phyloP scores from a whole-genome alignment of 1,284 basidiomycete species.

The Leccinum fallax region DNA sequence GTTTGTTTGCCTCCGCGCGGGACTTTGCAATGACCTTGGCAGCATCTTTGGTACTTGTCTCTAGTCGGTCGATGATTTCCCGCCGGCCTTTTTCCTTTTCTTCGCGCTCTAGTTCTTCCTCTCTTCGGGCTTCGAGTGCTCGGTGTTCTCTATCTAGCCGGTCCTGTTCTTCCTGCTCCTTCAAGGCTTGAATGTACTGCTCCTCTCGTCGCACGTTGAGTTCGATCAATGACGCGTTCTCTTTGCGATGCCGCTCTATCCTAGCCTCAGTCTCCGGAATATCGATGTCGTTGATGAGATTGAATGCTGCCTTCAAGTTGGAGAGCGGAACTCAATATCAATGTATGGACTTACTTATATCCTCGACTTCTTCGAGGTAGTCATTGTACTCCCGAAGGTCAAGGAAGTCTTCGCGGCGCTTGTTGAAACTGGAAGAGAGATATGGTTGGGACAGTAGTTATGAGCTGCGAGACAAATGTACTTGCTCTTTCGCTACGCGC shows the following conservation, averaged over 20 bases:
- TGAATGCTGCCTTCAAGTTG: slow-evolving; percentile 69
- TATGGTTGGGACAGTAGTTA: neutral
- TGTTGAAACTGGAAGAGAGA: slow-evolving; percentile 76
- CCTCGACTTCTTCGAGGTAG: slow-evolving; percentile 95
- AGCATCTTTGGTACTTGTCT: slow-evolving; percentile 72
- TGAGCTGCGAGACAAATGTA: neutral
- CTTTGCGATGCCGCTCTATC: slow-evolving; percentile 76
- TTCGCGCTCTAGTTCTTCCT: slow-evolving; percentile 74
- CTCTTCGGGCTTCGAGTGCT: slow-evolving; percentile 65
- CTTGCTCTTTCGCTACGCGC: slow-evolving; percentile 82
- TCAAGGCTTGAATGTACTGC: slow-evolving; percentile 65
- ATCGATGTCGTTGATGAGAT: slow-evolving; percentile 92
- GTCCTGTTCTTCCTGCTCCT: slow-evolving; percentile 77
- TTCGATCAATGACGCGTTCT: slow-evolving; percentile 82
- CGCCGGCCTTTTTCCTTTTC: slow-evolving; percentile 74
- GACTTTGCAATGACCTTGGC: slow-evolving; percentile 68
- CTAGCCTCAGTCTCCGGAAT: slow-evolving; percentile 83
- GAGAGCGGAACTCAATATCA: slow-evolving; percentile 6
- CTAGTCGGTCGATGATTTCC: slow-evolving; percentile 80
- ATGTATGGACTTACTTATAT: slow-evolving; percentile 71
- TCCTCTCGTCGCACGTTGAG: slow-evolving; percentile 79
- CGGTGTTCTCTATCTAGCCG: slow-evolving; percentile 71
- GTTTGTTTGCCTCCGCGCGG: slow-evolving; percentile 62
- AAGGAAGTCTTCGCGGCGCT: slow-evolving; percentile 87
- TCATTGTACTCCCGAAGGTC: slow-evolving; percentile 89